These are phyloP conservation scores for Magnaporthiopsis rhizophila DNA, from an alignment of 2,329 filamentous ascomycete species.

Conservation along the genomic window DNA sequence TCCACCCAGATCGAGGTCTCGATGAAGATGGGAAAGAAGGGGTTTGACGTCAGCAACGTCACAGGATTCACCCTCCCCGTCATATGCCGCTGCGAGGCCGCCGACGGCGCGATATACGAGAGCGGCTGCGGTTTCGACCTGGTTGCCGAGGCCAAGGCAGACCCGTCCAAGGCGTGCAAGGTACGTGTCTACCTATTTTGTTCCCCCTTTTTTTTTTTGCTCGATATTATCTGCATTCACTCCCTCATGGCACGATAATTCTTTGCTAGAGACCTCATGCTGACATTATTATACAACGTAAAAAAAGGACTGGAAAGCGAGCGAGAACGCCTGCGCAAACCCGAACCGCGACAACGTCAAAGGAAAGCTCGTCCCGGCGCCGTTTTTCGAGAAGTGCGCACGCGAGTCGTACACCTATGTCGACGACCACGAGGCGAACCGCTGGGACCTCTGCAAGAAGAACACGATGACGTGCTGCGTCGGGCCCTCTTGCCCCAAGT, in stretches of 20 bases:
- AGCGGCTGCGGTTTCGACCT: constrained; percentile 4
- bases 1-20: constrained; percentile 1
- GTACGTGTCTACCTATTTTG: neutral
- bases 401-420: constrained; percentile 3
- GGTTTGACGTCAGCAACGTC: constrained; percentile 6
- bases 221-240: neutral
- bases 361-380: neutral
- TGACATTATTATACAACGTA: neutral
- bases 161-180: neutral
- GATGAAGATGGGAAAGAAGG: neutral
- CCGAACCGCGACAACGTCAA: neutral
- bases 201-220: neutral
- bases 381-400: constrained; percentile 3
- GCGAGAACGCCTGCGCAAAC: neutral
- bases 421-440: constrained; percentile 1
- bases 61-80: constrained; percentile 1
- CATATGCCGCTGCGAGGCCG: neutral
- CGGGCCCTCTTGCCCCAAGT: neutral
- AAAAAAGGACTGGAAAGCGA: neutral
- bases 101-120: neutral
- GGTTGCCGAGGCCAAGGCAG: neutral
- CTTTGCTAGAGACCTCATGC: neutral
- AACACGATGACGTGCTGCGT: constrained; percentile 1
- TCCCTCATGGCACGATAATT: neutral
- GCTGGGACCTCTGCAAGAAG: neutral